Percentiles rank a stretch among this genome's conserved stretches.
These are phyloP conservation scores for Gossypium davidsonii DNA, from an alignment of 441 rosid species.

Conservation along the genomic window DNA sequence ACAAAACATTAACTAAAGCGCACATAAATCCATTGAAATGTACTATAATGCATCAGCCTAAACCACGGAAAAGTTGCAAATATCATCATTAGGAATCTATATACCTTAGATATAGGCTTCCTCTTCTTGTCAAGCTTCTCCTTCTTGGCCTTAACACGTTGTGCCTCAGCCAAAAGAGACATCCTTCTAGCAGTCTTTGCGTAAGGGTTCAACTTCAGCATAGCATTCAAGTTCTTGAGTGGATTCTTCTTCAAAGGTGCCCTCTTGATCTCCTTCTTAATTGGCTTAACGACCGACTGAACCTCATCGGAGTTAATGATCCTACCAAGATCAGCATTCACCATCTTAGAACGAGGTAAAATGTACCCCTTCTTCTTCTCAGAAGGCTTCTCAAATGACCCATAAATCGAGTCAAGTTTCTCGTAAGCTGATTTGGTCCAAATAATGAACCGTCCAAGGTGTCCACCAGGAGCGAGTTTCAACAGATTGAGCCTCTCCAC, in stretches of 20 bases:
- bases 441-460: slow-evolving; percentile 79
- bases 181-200: slow-evolving; percentile 92
- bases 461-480: slow-evolving; percentile 96
- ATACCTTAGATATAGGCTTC: slow-evolving; percentile 65
- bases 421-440: slow-evolving; percentile 94
- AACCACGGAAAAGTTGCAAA: neutral
- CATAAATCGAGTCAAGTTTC: slow-evolving; percentile 80
- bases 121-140: slow-evolving; percentile 91
- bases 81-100: neutral
- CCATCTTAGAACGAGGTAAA: slow-evolving; percentile 81
- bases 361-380: slow-evolving; percentile 90
- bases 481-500: slow-evolving; percentile 73
- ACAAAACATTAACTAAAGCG: neutral
- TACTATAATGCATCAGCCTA: neutral
- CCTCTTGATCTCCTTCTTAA: slow-evolving; percentile 63
- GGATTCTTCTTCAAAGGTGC: slow-evolving; percentile 91
- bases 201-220: slow-evolving; percentile 81
- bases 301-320: slow-evolving; percentile 95
- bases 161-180: slow-evolving; percentile 81
- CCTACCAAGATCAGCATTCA: slow-evolving; percentile 88
- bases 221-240: slow-evolving; percentile 67
- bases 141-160: slow-evolving; percentile 87
- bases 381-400: slow-evolving; percentile 66
- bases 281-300: slow-evolving; percentile 82
- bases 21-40: neutral